Evolutionary conservation across 164 flowering plant species (phyloP), one percentile per base, ranked within the genome.

Genomic region (Liriodendron chinense): DNA sequence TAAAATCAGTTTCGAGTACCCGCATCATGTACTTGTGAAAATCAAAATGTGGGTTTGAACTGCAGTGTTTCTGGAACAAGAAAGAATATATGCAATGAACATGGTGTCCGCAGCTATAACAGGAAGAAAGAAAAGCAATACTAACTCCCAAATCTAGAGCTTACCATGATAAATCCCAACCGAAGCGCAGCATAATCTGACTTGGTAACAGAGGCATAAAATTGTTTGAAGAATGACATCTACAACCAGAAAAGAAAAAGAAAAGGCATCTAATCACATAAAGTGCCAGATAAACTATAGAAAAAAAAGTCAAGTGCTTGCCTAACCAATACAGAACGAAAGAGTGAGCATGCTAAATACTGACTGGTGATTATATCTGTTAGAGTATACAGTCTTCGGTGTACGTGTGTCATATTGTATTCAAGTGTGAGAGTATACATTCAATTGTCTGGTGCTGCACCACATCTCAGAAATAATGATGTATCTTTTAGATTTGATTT

Each of bases 21-120:
- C 97, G 90, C n/a, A 90, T 80, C 96, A 94, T 89, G 85, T 92
- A 94, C 77, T 86, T 88, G 85, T 94, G 96, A 77, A 94, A 94
- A 84, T 92, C 82, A 68, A 89, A 90, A 83, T 88, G 85, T 2
- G 81, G 89, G 75, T 85, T 88, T 49, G 82, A 75, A 78, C 77
- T 88, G 85, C 94, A 89, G 74, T 92, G 98, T 1, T 79, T 84
- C 98, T 93, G 73, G 16, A 78, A 13, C 7, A 80, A 78, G 48
- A 68, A 9, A 59, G 57, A 53, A 53, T 53, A 53, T 12, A 12
- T 53, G 13, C 18, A 53, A 9, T 18, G 66, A 59, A 68, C 43
- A 70, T 9, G 43, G 23, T 23, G 78, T 75, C 78, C 73, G 62
- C 18, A 72, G n/a, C 34, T 8, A 57, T 49, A 53, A 10, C 47